Evolutionary conservation across 768 basidiomycete species (phyloP), one percentile per base, ranked within the genome.

Genomic region (Leccinellum albellum): DNA sequence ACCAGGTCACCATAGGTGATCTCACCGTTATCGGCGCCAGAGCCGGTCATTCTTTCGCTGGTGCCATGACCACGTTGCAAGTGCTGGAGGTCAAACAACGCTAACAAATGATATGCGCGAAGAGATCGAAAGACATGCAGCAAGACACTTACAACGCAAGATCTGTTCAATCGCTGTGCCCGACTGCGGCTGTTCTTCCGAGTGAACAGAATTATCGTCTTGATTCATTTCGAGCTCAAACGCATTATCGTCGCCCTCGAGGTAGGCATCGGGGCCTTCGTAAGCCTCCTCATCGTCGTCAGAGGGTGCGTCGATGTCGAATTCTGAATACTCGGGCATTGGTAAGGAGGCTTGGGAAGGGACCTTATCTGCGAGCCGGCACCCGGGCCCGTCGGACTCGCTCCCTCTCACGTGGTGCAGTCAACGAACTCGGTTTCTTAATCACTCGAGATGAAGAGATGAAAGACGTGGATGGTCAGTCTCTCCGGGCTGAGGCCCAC

Each of bases 241-340:
- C 31, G 71, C 66, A 44, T 64, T 66, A 44, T 76, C 70, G 31
- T 72, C 72, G 37, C 65, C 73, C 9, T 74, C 74, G 20, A 72
- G 57, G 47, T 70, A 69, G 45, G 65, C 74, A 42, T 74, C 73
- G 7, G 72, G 73, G n/a, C 73, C 72, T 1, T 70, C 64, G 40
- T 65, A 73, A 17, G 56, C 71, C 31, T 70, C 72, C 7, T 71
- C 73, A 21, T 74, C 75, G 31, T 73, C 74, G 26, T 66, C 68
- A 33, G 32, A 29, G 23, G 56, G 51, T 50, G 61, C 48, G 52
- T 62, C 60, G 44, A 60, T 56, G 40, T 66, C 54, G 28, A 63
- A 60, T 13, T 67, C 63, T 40, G 37, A n/a, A 62, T 66, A 62
- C 13, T 56, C 51, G 17, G 61, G 46, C 70, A 71, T 62, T 50